Percentiles rank a stretch among this genome's conserved stretches.
phyloP scores from a whole-genome alignment of 768 basidiomycete species.

The Ramaria rubella region DNA sequence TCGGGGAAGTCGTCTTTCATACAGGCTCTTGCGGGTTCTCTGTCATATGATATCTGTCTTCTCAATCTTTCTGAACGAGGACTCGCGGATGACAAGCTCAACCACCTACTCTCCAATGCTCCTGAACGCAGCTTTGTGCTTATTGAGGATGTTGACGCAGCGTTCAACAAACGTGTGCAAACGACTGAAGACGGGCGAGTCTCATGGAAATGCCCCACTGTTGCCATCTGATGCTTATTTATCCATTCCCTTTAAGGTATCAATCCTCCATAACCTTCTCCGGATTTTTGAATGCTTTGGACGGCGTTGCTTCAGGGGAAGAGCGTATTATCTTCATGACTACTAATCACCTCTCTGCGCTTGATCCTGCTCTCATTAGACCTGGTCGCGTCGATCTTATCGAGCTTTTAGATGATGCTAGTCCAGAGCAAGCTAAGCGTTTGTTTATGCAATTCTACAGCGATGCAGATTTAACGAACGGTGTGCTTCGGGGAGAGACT shows the following conservation, averaged over 20 bases:
- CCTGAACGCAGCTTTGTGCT: constrained; percentile 92
- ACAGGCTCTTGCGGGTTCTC: constrained; percentile 87
- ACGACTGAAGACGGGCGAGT: constrained; percentile 87
- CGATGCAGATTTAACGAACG: constrained; percentile 26
- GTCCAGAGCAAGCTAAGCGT: constrained; percentile 64
- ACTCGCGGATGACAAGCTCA: constrained; percentile 92
- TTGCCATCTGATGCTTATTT: neutral
- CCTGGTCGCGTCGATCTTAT: constrained; percentile 91
- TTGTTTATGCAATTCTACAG: constrained; percentile 86
- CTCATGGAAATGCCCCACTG: neutral
- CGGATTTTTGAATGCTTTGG: constrained; percentile 92
- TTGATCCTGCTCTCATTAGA: constrained; percentile 92
- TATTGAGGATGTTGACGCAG: constrained; percentile 96
- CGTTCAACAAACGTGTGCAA: constrained; percentile 89
- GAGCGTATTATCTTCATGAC: constrained; percentile 99
- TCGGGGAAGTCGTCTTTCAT: constrained; percentile 99
- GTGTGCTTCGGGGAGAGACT: constrained; percentile 17
- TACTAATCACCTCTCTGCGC: constrained; percentile 85
- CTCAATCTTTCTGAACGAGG: constrained; percentile 95
- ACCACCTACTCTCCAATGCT: constrained; percentile 85
- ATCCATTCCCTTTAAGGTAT: constrained; percentile 47
- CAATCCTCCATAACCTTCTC: constrained; percentile 97
- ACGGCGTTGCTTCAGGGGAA: constrained; percentile 96
- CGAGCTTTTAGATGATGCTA: constrained; percentile 81
- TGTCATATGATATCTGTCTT: constrained; percentile 93